These are phyloP conservation scores for Mucor velutinosus DNA, from an alignment of 371 early-diverging fungal genomes.

Conservation along the genomic window DNA sequence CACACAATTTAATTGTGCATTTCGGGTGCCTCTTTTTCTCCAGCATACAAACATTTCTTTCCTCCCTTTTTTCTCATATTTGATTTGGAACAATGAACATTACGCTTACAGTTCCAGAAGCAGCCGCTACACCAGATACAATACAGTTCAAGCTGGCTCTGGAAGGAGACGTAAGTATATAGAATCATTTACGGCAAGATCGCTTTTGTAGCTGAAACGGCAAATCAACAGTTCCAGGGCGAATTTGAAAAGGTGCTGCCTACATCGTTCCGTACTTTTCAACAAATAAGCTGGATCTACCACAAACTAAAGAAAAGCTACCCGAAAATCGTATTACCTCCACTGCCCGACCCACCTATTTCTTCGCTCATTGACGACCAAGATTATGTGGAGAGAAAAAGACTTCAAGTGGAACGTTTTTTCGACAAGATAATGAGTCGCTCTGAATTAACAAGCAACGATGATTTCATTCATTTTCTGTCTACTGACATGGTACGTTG, in stretches of 20 bases:
- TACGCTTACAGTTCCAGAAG: slow-evolving; percentile 51
- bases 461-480: slow-evolving; percentile 55
- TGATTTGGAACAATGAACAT: slow-evolving; percentile 3
- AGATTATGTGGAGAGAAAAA: slow-evolving; percentile 63
- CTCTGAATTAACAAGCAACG: slow-evolving; percentile 41
- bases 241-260: slow-evolving; percentile 11
- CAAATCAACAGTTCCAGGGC: slow-evolving; percentile 15
- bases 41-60: not conserved
- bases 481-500: slow-evolving; percentile 62
- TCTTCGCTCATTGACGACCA: slow-evolving; percentile 58
- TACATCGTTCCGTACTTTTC: slow-evolving; percentile 60
- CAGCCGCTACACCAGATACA: slow-evolving; percentile 62
- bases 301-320: slow-evolving; percentile 42
- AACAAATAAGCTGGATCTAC: slow-evolving; percentile 63
- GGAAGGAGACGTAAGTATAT: slow-evolving; percentile 30
- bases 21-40: not conserved
- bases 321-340: slow-evolving; percentile 51
- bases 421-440: slow-evolving; percentile 51
- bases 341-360: slow-evolving; percentile 57
- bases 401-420: slow-evolving; percentile 57
- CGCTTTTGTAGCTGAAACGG: not conserved
- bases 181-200: not conserved
- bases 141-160: slow-evolving; percentile 65
- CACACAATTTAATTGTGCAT: slow-evolving; percentile 2
- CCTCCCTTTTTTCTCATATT: not conserved